Percentiles rank a stretch among this genome's conserved stretches.
Conservation (phyloP, 2,329 filamentous ascomycete species). For the Talaromyces pinophilus region DNA sequence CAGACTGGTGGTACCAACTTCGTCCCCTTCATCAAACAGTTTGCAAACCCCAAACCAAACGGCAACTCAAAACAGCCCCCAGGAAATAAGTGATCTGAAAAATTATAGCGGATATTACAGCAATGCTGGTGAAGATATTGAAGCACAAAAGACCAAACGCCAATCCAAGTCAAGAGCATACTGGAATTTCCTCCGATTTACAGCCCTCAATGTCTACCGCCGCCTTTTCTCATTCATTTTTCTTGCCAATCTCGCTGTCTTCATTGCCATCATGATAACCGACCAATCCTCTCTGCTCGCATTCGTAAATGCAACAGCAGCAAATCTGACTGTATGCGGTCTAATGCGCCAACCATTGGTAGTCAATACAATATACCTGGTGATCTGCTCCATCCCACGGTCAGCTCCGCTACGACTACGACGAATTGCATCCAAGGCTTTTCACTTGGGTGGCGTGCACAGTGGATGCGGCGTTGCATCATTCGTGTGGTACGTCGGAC, state of each 20-base stretch:
- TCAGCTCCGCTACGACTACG: constrained; percentile 50
- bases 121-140: constrained; percentile 20
- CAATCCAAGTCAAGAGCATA: constrained; percentile 26
- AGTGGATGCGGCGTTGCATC: constrained; percentile 54
- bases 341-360: constrained; percentile 56
- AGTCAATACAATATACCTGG: constrained; percentile 54
- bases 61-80: not conserved
- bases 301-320: constrained; percentile 46
- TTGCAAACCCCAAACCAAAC: not conserved
- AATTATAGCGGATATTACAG: not conserved
- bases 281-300: constrained; percentile 38
- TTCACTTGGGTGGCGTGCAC: constrained; percentile 58
- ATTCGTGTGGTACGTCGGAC: constrained; percentile 50
- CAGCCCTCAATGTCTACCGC: constrained; percentile 44
- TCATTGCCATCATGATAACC: constrained; percentile 40
- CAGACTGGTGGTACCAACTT: not conserved
- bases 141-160: constrained; percentile 29
- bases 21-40: not conserved
- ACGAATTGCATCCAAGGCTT: constrained; percentile 51
- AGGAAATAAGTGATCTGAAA: not conserved
- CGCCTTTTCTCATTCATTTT: constrained; percentile 48
- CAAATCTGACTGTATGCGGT: constrained; percentile 51
- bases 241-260: constrained; percentile 40
- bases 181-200: constrained; percentile 35
- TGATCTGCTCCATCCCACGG: constrained; percentile 49